Percentiles rank a stretch among this genome's conserved stretches.
phyloP scores from a whole-genome alignment of 2,329 filamentous ascomycete species.

The Zymoseptoria passerinii region DNA sequence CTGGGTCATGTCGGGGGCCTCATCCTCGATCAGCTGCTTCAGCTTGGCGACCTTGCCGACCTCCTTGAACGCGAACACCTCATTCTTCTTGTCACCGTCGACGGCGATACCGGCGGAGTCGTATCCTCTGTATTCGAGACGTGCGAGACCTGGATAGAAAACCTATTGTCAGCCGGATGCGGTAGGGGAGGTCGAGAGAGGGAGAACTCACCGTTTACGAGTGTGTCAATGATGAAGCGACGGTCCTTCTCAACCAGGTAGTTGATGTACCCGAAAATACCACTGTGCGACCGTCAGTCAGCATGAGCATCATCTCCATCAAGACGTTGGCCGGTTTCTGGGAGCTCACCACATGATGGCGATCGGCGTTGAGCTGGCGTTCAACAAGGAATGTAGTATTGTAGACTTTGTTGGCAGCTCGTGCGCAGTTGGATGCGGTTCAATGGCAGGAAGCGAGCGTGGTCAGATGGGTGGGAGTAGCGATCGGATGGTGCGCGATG shows the following conservation, averaged over 20 bases:
- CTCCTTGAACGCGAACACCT: slow-evolving; percentile 96
- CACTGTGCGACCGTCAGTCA: slow-evolving; percentile 27
- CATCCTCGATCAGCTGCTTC: slow-evolving; percentile 80
- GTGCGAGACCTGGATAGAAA: slow-evolving; percentile 63
- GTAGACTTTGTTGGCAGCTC: not conserved
- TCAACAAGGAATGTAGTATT: slow-evolving; percentile 1
- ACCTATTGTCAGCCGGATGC: slow-evolving; percentile 20
- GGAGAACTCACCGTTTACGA: slow-evolving; percentile 73
- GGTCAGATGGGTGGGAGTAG: not conserved
- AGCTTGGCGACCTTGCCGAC: slow-evolving; percentile 98
- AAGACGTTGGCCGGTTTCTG: slow-evolving; percentile 1
- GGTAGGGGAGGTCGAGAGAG: slow-evolving; percentile 2
- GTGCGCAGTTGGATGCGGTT: not conserved
- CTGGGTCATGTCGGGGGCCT: slow-evolving; percentile 78
- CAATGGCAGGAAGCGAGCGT: not conserved
- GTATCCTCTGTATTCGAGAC: slow-evolving; percentile 97
- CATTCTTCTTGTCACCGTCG: slow-evolving; percentile 97
- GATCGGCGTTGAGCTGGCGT: slow-evolving; percentile 2
- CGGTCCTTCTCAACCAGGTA: slow-evolving; percentile 98
- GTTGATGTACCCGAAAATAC: slow-evolving; percentile 98
- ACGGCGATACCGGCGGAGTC: slow-evolving; percentile 94
- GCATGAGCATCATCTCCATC: not conserved
- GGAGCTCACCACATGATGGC: slow-evolving; percentile 9
- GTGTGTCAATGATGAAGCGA: slow-evolving; percentile 88
- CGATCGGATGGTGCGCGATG: not conserved